These are phyloP conservation scores for Plasmodium coatneyi DNA, from an alignment of 169 alveolate genomes.

Conservation along the genomic window DNA sequence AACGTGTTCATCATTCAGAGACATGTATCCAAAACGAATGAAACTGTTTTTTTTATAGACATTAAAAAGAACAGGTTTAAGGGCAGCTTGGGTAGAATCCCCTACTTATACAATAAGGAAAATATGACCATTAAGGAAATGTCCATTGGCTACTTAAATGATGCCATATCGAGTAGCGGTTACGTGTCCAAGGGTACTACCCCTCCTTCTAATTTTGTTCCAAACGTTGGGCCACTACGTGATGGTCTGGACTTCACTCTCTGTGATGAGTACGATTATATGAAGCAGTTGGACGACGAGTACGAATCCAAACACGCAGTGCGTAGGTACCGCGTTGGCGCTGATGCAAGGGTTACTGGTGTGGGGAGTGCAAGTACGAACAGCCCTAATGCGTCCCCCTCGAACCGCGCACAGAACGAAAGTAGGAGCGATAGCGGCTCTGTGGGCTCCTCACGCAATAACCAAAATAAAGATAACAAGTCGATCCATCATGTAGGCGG, in stretches of 20 bases:
- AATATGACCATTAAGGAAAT: slow-evolving; percentile 76
- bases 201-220: neutral
- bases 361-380: neutral
- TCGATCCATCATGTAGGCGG: neutral
- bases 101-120: slow-evolving; percentile 70
- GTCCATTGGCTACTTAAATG: slow-evolving; percentile 45
- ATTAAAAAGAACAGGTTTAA: slow-evolving; percentile 94
- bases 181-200: neutral
- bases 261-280: slow-evolving; percentile 67
- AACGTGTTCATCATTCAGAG: slow-evolving; percentile 92
- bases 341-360: neutral
- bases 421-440: neutral
- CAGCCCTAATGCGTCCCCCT: neutral
- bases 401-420: neutral
- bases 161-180: neutral
- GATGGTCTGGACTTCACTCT: slow-evolving; percentile 21
- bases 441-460: neutral
- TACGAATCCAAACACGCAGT: slow-evolving; percentile 63
- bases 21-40: slow-evolving; percentile 79
- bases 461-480: neutral
- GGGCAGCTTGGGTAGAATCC: slow-evolving; percentile 93
- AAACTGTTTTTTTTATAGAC: slow-evolving; percentile 82
- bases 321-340: neutral
- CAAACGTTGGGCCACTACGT: neutral
- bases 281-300: slow-evolving; percentile 64